phyloP scores from a whole-genome alignment of 495 filamentous ascomycete species.

The Neurospora sublineolata region DNA sequence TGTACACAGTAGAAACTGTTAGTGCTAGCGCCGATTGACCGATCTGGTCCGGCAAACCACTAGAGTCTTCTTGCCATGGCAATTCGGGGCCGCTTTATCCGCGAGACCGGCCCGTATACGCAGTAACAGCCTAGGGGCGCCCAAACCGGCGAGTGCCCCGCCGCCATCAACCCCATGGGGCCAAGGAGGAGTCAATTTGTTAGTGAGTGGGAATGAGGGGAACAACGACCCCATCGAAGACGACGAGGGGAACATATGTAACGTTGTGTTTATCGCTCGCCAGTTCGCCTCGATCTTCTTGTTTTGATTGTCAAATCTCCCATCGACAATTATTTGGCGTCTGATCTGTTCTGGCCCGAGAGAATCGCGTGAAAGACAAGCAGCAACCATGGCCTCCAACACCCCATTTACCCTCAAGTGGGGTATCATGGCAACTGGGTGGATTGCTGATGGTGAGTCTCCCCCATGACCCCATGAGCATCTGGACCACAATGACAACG shows the following conservation, averaged over 20 bases:
- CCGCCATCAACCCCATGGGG: not conserved
- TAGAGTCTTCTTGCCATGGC: not conserved
- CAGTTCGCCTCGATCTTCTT: not conserved
- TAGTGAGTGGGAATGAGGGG: not conserved
- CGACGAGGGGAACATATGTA: not conserved
- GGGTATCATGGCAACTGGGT: conserved; percentile 78
- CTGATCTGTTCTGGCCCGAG: not conserved
- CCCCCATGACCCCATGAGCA: not conserved
- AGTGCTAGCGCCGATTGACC: not conserved
- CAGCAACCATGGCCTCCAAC: conserved; percentile 27
- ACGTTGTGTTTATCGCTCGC: not conserved
- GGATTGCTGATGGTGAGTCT: conserved; percentile 59
- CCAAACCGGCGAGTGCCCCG: not conserved
- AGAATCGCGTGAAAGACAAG: not conserved
- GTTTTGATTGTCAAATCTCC: not conserved
- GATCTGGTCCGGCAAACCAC: not conserved
- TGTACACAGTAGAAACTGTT: not conserved
- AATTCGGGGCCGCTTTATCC: not conserved
- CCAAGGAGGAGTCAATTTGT: not conserved
- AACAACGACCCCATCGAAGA: not conserved
- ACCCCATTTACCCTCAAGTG: conserved; percentile 53
- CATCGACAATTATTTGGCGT: not conserved
- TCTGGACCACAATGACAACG: not conserved
- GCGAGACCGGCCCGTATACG: not conserved
- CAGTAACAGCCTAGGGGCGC: not conserved